A percentile compares a stretch with the other conserved stretches of the same genome.
Conservation (phyloP, 495 filamentous ascomycete genomes). For the Aspergillus coremiiformis region DNA sequence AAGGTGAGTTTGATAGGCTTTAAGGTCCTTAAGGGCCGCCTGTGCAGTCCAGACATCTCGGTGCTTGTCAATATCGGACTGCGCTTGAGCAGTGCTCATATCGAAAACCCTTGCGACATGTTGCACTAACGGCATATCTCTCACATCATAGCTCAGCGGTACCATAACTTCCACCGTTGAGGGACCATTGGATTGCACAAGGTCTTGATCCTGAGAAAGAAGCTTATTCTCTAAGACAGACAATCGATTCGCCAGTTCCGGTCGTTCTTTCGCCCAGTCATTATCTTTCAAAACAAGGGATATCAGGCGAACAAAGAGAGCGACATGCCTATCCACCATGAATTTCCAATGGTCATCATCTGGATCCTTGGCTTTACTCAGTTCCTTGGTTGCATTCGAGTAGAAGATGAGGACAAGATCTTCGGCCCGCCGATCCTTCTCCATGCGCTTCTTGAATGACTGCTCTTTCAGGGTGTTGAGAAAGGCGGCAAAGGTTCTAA, state of each 20-base stretch:
- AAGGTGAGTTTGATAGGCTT: conserved; percentile 82
- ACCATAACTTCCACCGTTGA: conserved; percentile 66
- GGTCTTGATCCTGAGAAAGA: conserved; percentile 87
- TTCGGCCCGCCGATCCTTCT: conserved; percentile 90
- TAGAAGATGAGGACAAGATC: conserved; percentile 83
- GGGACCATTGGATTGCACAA: conserved; percentile 51
- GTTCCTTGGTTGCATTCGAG: conserved; percentile 84
- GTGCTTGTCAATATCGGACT: conserved; percentile 77
- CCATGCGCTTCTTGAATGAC: conserved; percentile 67
- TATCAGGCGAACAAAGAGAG: conserved; percentile 87
- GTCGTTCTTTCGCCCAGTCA: conserved; percentile 70
- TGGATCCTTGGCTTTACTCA: conserved; percentile 66
- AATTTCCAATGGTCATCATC: conserved; percentile 90
- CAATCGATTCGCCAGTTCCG: conserved; percentile 73
- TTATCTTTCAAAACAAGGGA: conserved; percentile 69
- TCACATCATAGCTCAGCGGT: conserved; percentile 81
- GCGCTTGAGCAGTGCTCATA: conserved; percentile 64
- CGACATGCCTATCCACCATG: conserved; percentile 89
- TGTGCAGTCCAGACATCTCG: conserved; percentile 81
- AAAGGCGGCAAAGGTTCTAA: conserved; percentile 73
- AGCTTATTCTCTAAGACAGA: conserved; percentile 86
- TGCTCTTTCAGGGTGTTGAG: conserved; percentile 68
- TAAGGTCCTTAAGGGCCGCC: conserved; percentile 83
- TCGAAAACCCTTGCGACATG: conserved; percentile 79
- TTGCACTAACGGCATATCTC: conserved; percentile 93